Conservation (phyloP, 352 stramenopile species). For the Paralagenidium karlingii region DNA sequence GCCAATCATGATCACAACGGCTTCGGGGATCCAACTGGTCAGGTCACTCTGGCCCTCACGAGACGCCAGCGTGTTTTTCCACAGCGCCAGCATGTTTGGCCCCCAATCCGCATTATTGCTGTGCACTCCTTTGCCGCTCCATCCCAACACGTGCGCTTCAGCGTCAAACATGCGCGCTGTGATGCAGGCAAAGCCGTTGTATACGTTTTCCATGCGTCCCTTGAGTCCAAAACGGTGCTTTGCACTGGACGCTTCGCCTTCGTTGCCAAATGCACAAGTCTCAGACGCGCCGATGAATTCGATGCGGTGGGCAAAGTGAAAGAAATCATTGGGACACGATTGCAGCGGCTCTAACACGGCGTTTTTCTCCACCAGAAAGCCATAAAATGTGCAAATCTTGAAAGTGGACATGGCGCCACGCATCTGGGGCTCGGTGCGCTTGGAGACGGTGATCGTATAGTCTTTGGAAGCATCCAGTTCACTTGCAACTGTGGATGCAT, state of each 20-base stretch:
- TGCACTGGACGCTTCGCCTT: conserved; percentile 52
- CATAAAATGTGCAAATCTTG: conserved; percentile 84
- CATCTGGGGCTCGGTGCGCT: conserved; percentile 79
- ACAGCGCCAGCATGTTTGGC: conserved; percentile 63
- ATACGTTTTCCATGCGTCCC: conserved; percentile 79
- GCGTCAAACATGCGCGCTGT: conserved; percentile 74
- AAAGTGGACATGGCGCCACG: conserved; percentile 76
- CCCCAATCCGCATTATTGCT: conserved; percentile 79
- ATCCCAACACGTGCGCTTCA: conserved; percentile 73
- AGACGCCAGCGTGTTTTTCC: conserved; percentile 78
- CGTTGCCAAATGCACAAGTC: conserved; percentile 78
- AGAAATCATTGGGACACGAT: conserved; percentile 9
- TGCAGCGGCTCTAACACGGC: conserved; percentile 30
- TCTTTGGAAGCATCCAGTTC: conserved; percentile 32
- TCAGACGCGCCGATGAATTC: conserved; percentile 80
- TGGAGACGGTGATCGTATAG: conserved; percentile 59
- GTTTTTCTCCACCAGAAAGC: conserved; percentile 61
- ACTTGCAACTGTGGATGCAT: conserved; percentile 28
- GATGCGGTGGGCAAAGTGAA: conserved; percentile 36
- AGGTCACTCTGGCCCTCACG: conserved; percentile 59
- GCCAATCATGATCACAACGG: conserved; percentile 78
- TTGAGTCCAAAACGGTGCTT: conserved; percentile 76
- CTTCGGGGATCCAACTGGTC: conserved; percentile 56
- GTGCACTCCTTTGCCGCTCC: conserved; percentile 79
- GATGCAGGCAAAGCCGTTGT: conserved; percentile 79